Base-by-base conservation (phyloP, 2,329 filamentous ascomycete genomes). In the Talaromyces atroroseus region DNA sequence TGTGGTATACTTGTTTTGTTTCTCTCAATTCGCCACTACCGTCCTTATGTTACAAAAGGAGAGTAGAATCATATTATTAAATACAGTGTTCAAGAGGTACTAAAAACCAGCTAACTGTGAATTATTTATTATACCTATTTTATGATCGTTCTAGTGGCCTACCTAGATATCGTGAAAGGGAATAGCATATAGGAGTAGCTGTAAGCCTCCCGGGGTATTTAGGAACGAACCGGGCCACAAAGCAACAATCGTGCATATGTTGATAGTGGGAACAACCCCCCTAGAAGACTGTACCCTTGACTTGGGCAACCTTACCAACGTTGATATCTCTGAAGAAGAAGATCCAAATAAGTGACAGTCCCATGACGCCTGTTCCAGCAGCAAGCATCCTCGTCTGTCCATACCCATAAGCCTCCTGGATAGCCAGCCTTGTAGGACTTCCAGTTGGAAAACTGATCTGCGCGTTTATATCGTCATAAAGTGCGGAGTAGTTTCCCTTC, bases 241-340 rank as follows among this genome's bases (percentile, higher is more conserved):
- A 32, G 29, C 5, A 32, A 32, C 29, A 7, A 40, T n/a, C 18
- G 18, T 42, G 18, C 38, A 21, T n/a, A 32, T 32, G 29, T 32
- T 32, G 29, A 32, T 32, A 32, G 29, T 32, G 29, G 6, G 29
- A 32, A 32, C 10, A 11, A 12, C 11, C 11, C 7, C 36, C 23
- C 20, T 75, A 82, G 58, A 80, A 80, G 3, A 82, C 74, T 3
- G 64, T 73, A 47, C 81, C 81, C 71, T 79, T 81, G 7, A 74
- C 71, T 62, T 80, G 67, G 53, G 63, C 63, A 72, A 73, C 64
- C 32, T 75, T 66, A 52, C 73, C 76, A 14, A 82, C 68, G 40
- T 76, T 72, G 36, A 80, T 74, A 58, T 82, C 72, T 52, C 70
- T 71, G 77, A 78, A 80, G 29, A 80, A 65, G 0, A 65, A 61